phyloP scores from a whole-genome alignment of 1,284 basidiomycete species.

The Fomitopsis palustris region DNA sequence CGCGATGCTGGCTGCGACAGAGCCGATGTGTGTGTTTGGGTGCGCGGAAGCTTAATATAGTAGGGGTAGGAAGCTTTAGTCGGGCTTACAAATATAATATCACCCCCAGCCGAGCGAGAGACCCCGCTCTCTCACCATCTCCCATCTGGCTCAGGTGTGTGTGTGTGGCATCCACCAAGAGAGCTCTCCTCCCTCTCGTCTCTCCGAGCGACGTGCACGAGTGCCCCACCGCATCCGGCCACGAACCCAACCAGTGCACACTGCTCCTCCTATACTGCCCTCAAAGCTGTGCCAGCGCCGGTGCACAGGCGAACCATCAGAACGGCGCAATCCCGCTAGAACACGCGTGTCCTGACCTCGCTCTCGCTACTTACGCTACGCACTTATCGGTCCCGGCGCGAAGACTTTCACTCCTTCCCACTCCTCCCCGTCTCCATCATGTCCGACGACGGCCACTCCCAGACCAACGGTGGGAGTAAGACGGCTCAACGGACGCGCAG shows the following conservation, averaged over 20 bases:
- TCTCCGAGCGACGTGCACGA: background rate
- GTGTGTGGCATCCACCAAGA: background rate
- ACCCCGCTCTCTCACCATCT: background rate
- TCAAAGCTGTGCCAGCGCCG: background rate
- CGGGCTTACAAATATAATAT: background rate
- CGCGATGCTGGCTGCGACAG: background rate
- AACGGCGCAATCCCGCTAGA: background rate
- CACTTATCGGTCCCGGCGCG: background rate
- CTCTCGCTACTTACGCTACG: background rate
- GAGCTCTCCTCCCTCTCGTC: background rate
- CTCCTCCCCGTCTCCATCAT: background rate
- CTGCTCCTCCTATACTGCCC: background rate
- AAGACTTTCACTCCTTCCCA: background rate
- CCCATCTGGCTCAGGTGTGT: background rate
- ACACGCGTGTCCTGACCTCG: background rate
- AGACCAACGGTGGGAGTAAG: background rate
- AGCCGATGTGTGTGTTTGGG: background rate
- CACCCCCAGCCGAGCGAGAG: background rate
- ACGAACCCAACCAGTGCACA: background rate
- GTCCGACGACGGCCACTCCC: background rate
- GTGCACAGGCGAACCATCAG: background rate
- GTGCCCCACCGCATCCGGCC: background rate
- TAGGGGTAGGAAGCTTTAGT: background rate
- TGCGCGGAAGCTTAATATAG: slow-evolving; percentile 1
- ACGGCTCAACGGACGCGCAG: slow-evolving; percentile 68